phyloP scores from a whole-genome alignment of 345 rosid species.

The Eucalyptus shirleyi region DNA sequence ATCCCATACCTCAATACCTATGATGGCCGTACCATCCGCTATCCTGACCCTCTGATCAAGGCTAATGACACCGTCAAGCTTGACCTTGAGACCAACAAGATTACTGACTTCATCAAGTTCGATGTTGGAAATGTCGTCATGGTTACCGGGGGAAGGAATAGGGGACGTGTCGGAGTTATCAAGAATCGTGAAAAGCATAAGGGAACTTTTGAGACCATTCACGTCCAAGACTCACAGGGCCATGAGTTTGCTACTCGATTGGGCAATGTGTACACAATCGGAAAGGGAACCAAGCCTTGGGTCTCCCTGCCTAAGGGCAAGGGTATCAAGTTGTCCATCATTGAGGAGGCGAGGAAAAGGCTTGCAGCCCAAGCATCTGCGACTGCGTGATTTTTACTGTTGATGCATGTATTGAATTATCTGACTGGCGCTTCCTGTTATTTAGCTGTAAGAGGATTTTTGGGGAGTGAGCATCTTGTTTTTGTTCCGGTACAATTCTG shows the following conservation, averaged over 20 bases:
- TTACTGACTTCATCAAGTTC: conserved; percentile 69
- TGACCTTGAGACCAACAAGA: conserved; percentile 66
- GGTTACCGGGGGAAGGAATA: conserved; percentile 92
- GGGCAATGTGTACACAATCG: conserved; percentile 66
- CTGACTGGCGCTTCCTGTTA: background rate
- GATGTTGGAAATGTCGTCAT: conserved; percentile 84
- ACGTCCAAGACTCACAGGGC: conserved; percentile 59
- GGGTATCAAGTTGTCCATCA: conserved; percentile 75
- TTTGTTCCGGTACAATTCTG: background rate
- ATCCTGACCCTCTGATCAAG: conserved; percentile 84
- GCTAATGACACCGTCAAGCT: conserved; percentile 84
- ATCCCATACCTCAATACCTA: conserved; percentile 76
- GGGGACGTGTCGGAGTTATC: conserved; percentile 76
- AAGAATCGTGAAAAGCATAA: conserved; percentile 82
- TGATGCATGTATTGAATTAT: background rate
- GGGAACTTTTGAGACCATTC: conserved; percentile 84
- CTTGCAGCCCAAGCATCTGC: conserved; percentile 46
- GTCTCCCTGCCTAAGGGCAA: conserved; percentile 85
- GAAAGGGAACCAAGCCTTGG: conserved; percentile 82
- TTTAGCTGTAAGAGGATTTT: background rate
- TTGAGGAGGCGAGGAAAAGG: conserved; percentile 83
- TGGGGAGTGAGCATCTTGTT: background rate
- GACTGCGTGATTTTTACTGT: background rate
- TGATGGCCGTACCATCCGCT: conserved; percentile 84
- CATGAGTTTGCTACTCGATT: conserved; percentile 86